These are phyloP conservation scores for Schizopora paradoxa DNA, from an alignment of 1,284 basidiomycete species.

Conservation along the genomic window DNA sequence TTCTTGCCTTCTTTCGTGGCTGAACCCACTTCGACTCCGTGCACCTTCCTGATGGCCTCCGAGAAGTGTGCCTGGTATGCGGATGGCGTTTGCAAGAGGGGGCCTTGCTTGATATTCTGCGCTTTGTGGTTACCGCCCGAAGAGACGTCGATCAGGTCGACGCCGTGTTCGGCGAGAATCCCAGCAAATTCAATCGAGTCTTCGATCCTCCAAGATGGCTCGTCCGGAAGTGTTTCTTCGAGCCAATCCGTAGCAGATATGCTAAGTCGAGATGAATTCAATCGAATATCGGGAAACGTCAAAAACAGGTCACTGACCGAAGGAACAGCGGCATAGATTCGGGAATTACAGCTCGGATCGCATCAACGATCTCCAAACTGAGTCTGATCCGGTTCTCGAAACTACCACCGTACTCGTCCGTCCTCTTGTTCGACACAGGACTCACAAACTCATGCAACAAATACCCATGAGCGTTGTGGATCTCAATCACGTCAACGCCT, in stretches of 20 bases:
- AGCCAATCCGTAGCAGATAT: slow-evolving; percentile 55
- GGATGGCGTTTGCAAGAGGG: slow-evolving; percentile 38
- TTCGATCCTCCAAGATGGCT: slow-evolving; percentile 46
- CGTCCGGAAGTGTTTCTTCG: slow-evolving; percentile 39
- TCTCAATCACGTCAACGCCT: slow-evolving; percentile 51
- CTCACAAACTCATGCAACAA: slow-evolving; percentile 36
- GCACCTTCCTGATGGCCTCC: slow-evolving; percentile 35
- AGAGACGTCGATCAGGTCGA: slow-evolving; percentile 55
- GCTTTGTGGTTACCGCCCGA: slow-evolving; percentile 44
- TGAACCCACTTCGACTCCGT: slow-evolving; percentile 21
- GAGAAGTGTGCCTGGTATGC: slow-evolving; percentile 35
- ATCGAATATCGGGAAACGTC: slow-evolving; percentile 29
- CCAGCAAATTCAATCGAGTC: slow-evolving; percentile 47
- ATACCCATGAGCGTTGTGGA: slow-evolving; percentile 53
- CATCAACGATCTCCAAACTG: slow-evolving; percentile 40
- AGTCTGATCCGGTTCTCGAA: slow-evolving; percentile 49
- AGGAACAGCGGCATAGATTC: slow-evolving; percentile 42
- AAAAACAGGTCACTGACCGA: slow-evolving; percentile 40
- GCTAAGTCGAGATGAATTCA: slow-evolving; percentile 32
- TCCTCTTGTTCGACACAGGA: slow-evolving; percentile 46
- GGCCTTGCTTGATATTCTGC: slow-evolving; percentile 37
- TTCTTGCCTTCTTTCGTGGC: too few relatives aligned
- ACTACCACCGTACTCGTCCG: slow-evolving; percentile 49
- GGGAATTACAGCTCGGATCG: slow-evolving; percentile 37
- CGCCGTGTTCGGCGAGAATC: slow-evolving; percentile 46